Evolutionary conservation across 345 rosid species (phyloP), one percentile per base, ranked within the genome.

Genomic region (rapeseed (Brassica napus)): DNA sequence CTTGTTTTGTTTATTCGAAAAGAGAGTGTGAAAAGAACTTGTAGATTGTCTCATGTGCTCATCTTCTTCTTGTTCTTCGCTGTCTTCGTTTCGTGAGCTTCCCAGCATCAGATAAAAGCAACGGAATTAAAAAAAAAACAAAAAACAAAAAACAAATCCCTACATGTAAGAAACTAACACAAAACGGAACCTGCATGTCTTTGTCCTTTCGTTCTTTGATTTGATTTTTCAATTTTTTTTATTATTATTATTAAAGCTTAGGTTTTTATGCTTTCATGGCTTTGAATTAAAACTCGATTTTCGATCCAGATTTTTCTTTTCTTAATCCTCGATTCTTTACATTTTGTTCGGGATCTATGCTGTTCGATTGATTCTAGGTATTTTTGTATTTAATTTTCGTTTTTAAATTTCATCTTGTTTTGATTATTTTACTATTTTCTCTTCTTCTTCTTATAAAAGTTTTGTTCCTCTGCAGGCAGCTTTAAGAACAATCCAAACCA

Each of bases 321-420:
- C 9, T 6, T 11, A 28, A 18, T 32, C 52, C 47, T 74, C 70
- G 75, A 68, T 49, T 68, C 8, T 68, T 83, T 49, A 49, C 89
- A 82, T 84, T 68, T 85, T 82, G 88, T 83, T 90, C 81, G 97
- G 94, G 95, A 94, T 92, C 95, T 84, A 85, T 90, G 91, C 85
- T 89, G 90, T 87, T 88, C 87, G 94, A 87, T 94, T 84, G 87
- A 83, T 84, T 65, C 72, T 75, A 72, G 73, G 77, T 72, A 37
- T 79, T 31, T 79, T 57, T 21, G 62, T 57, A 21, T 58, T 21
- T 8, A 15, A 15, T 5, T 52, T 52, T 52, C 58, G 32, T 35
- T 61, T 61, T 57, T 24, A 8, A 74, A 34, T 61, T 73, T 73
- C 47, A 80, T 83, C 82, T 49, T 72, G 35, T 84, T 82, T 84